A percentile compares a stretch with the other conserved stretches of the same genome.
Evolutionary conservation across 2,329 filamentous ascomycete species (phyloP).

Genomic region (Sarocladiaceae sp.): DNA sequence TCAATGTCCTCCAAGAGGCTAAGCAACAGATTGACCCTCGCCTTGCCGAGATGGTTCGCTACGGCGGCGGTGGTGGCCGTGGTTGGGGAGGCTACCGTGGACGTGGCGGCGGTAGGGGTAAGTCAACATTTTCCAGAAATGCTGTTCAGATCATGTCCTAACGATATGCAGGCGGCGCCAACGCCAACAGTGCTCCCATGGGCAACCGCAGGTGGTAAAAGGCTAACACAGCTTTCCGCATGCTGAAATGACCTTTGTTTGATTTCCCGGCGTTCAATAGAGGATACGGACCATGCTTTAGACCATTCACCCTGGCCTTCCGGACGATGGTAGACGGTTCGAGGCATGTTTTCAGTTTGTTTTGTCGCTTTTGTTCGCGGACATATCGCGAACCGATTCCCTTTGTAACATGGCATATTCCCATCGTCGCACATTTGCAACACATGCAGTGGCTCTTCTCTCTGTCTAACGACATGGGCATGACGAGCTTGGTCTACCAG

Average conservation of each 20-base stretch:
- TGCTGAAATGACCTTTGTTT: background rate
- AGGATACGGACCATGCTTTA: slow-evolving; percentile 7
- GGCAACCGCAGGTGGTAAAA: slow-evolving; percentile 48
- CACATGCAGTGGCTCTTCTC: background rate
- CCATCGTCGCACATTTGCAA: background rate
- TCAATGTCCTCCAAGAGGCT: slow-evolving; percentile 87
- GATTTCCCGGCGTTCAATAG: slow-evolving; percentile 9
- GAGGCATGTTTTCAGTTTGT: background rate
- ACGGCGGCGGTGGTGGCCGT: slow-evolving; percentile 76
- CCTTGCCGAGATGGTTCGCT: slow-evolving; percentile 93
- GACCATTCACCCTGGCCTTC: background rate
- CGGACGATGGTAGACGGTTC: no score
- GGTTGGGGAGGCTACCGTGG: slow-evolving; percentile 69
- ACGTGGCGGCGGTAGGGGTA: slow-evolving; percentile 49
- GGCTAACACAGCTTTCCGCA: background rate
- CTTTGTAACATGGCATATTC: background rate
- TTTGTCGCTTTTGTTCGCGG: background rate
- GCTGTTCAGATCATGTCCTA: slow-evolving; percentile 13
- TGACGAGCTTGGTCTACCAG: background rate
- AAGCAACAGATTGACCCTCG: slow-evolving; percentile 98
- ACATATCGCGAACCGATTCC: background rate
- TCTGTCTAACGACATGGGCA: background rate
- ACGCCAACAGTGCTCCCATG: slow-evolving; percentile 47
- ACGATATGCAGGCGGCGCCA: slow-evolving; percentile 36
- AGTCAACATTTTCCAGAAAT: slow-evolving; percentile 18